These are phyloP conservation scores for Claviceps purpurea DNA, from an alignment of 2,329 filamentous ascomycete genomes.

Conservation along the genomic window DNA sequence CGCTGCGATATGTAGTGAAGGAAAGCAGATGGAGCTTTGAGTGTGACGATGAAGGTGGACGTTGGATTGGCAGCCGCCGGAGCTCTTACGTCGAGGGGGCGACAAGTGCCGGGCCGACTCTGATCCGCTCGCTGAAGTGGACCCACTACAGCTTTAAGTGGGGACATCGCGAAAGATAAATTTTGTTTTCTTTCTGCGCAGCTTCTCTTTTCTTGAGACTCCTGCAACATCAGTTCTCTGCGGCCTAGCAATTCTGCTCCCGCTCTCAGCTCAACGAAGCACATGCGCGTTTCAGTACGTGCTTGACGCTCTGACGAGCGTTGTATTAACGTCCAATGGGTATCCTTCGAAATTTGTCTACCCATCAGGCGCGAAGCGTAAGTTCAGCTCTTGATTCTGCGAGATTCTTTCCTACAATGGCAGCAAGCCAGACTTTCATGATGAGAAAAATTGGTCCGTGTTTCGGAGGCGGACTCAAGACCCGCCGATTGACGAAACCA, in stretches of 20 bases:
- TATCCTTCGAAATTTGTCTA: not conserved
- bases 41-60: not conserved
- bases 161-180: slow-evolving; percentile 3
- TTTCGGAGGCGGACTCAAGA: slow-evolving; percentile 90
- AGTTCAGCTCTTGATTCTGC: not conserved
- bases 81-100: slow-evolving; percentile 26
- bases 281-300: not conserved
- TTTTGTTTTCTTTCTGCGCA: not conserved
- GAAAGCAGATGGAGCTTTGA: not conserved
- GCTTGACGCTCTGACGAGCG: no score
- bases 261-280: not conserved
- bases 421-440: slow-evolving; percentile 19
- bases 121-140: slow-evolving; percentile 6
- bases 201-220: not conserved
- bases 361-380: not conserved
- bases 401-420: not conserved
- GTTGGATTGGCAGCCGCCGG: slow-evolving; percentile 14
- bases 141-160: not conserved
- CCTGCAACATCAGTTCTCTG: not conserved
- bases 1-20: slow-evolving; percentile 1
- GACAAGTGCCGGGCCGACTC: slow-evolving; percentile 9
- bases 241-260: not conserved
- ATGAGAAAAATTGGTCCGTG: slow-evolving; percentile 92
- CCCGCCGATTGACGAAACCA: slow-evolving; percentile 67
- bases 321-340: not conserved